Conservation (phyloP, 805 yeast species). For the Jamesozyma gamospora region DNA sequence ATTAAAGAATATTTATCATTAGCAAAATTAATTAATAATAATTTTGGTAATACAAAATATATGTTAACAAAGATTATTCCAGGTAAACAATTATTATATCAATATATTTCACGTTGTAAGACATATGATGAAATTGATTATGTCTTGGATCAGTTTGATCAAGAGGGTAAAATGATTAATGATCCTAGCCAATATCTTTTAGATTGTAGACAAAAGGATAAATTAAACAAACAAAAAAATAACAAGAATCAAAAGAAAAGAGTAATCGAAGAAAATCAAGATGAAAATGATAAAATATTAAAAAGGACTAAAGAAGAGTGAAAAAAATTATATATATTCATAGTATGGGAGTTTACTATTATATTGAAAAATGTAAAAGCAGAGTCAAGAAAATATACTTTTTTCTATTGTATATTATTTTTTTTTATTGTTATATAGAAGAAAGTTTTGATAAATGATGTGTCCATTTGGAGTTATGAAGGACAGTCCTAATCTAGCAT, state of each 20-base stretch:
- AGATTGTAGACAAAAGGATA: neutral
- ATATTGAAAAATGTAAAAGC: too few relatives aligned
- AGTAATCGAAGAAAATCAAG: too few relatives aligned
- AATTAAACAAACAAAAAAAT: neutral
- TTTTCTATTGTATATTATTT: too few relatives aligned
- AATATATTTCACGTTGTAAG: conserved; percentile 45
- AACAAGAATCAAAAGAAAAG: neutral
- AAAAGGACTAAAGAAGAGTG: too few relatives aligned
- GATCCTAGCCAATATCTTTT: neutral
- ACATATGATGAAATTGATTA: conserved; percentile 39
- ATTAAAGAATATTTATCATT: conserved; percentile 46
- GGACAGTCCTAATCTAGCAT: too few relatives aligned
- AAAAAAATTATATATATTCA: too few relatives aligned
- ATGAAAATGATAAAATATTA: too few relatives aligned
- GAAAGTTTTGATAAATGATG: too few relatives aligned
- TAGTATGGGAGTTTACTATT: too few relatives aligned
- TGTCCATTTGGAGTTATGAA: too few relatives aligned
- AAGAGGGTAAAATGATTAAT: conserved; percentile 2
- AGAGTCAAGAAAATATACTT: too few relatives aligned
- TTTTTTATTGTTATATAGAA: too few relatives aligned
- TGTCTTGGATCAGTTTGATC: conserved; percentile 13
- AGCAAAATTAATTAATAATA: conserved; percentile 50
- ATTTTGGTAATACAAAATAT: conserved; percentile 67
- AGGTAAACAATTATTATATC: conserved; percentile 56
- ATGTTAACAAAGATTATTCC: conserved; percentile 71